Evolutionary conservation across 106 monocot species (phyloP).

Genomic region (Apostasia ramifera): DNA sequence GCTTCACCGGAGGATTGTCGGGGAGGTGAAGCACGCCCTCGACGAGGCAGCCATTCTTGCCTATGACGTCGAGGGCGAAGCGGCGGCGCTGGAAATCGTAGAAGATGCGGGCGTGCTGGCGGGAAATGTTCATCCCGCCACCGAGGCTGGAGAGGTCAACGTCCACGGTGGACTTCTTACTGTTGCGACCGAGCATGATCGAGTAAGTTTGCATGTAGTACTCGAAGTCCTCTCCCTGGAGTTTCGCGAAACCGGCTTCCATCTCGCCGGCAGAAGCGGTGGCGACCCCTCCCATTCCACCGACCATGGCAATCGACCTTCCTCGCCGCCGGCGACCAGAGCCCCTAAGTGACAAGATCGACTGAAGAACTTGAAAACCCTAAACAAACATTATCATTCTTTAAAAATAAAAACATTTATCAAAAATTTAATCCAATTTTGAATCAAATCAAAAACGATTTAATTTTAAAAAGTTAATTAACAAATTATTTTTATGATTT

Average conservation of each 20-base stretch:
- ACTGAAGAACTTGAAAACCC: no score
- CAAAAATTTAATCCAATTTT: no score
- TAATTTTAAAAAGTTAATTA: no score
- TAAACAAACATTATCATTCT: no score
- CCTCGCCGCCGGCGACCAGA: no score
- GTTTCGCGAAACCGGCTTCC: conserved; percentile 78
- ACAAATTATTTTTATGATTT: no score
- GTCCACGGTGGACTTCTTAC: conserved; percentile 66
- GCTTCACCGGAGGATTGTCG: conserved; percentile 60
- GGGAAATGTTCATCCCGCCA: conserved; percentile 83
- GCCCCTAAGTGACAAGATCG: no score
- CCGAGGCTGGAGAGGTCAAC: conserved; percentile 72
- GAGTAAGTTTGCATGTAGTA: conserved; percentile 93
- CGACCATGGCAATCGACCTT: not conserved
- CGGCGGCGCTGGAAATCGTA: conserved; percentile 77
- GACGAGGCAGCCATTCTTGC: conserved; percentile 81
- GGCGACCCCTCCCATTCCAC: not conserved
- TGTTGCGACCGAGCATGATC: conserved; percentile 70
- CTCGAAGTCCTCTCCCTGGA: conserved; percentile 84
- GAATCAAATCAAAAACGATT: no score
- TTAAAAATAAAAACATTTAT: no score
- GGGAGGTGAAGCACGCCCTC: conserved; percentile 78
- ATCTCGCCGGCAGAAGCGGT: conserved; percentile 22
- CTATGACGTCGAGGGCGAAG: conserved; percentile 72
- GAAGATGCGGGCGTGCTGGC: conserved; percentile 77